Conservation (phyloP, 1,284 basidiomycete genomes). For the Leccinum griseonigrum region DNA sequence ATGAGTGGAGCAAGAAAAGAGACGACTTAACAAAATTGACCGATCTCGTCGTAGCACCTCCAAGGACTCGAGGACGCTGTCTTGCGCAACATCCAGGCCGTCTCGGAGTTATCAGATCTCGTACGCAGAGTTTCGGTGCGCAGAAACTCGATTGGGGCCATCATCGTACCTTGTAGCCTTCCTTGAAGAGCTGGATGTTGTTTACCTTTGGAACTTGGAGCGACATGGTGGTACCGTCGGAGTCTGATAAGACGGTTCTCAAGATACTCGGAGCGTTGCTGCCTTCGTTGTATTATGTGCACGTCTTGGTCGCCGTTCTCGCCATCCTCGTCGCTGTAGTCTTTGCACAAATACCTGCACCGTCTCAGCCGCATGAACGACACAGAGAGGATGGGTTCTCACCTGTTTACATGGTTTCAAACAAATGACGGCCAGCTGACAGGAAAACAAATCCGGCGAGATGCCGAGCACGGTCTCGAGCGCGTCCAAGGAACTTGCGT, state of each 20-base stretch:
- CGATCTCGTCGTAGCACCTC: conserved; percentile 54
- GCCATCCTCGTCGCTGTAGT: conserved; percentile 43
- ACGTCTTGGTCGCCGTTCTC: conserved; percentile 44
- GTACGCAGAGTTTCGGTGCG: conserved; percentile 92
- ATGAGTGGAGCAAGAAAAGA: background rate
- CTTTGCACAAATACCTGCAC: conserved; percentile 19
- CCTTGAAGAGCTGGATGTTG: conserved; percentile 91
- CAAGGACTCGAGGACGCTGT: conserved; percentile 90
- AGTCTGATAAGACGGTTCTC: conserved; percentile 23
- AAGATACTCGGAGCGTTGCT: conserved; percentile 26
- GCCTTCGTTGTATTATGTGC: conserved; percentile 43
- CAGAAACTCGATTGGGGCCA: conserved; percentile 41
- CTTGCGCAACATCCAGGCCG: conserved; percentile 92
- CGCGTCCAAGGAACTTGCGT: conserved; percentile 15
- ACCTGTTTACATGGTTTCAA: conserved; percentile 40
- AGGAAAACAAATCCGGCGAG: conserved; percentile 37
- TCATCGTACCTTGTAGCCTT: conserved; percentile 79
- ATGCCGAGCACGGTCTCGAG: conserved; percentile 35
- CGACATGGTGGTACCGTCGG: conserved; percentile 56
- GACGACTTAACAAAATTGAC: background rate
- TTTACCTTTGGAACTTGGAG: conserved; percentile 92
- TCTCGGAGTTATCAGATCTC: conserved; percentile 94
- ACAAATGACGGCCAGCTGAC: conserved; percentile 38
- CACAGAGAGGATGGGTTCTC: background rate
- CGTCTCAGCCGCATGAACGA: background rate